These are phyloP conservation scores for Fragaria iinumae DNA, from an alignment of 306 rosid species.

Conservation along the genomic window DNA sequence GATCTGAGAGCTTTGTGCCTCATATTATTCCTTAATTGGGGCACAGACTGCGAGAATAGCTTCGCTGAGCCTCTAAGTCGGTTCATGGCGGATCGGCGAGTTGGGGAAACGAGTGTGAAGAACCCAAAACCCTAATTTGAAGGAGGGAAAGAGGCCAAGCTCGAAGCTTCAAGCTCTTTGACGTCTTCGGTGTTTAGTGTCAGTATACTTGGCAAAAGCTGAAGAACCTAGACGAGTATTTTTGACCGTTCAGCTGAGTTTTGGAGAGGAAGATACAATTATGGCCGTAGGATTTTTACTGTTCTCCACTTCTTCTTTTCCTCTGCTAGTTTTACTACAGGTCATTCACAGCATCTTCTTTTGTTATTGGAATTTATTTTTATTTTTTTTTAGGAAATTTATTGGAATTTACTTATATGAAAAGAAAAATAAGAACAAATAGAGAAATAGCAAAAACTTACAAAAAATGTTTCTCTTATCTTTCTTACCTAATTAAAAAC, in stretches of 20 bases:
- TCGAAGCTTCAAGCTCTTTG: neutral
- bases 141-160: neutral
- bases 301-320: neutral
- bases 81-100: conserved; percentile 44
- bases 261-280: neutral
- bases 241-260: neutral
- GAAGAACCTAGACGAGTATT: neutral
- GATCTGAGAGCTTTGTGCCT: conserved; percentile 53
- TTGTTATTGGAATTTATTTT: no score
- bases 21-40: conserved; percentile 42
- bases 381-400: no score
- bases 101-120: neutral
- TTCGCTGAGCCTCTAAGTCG: conserved; percentile 49
- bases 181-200: neutral
- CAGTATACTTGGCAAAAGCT: neutral
- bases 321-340: neutral
- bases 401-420: no score
- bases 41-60: conserved; percentile 32
- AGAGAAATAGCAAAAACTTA: no score
- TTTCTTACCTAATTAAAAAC: no score
- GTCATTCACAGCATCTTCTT: neutral
- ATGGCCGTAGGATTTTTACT: neutral
- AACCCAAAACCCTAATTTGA: neutral
- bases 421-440: no score
- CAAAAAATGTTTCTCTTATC: no score